These are phyloP conservation scores for Fusarium decemcellulare DNA, from an alignment of 2,329 filamentous ascomycete species.

Conservation along the genomic window DNA sequence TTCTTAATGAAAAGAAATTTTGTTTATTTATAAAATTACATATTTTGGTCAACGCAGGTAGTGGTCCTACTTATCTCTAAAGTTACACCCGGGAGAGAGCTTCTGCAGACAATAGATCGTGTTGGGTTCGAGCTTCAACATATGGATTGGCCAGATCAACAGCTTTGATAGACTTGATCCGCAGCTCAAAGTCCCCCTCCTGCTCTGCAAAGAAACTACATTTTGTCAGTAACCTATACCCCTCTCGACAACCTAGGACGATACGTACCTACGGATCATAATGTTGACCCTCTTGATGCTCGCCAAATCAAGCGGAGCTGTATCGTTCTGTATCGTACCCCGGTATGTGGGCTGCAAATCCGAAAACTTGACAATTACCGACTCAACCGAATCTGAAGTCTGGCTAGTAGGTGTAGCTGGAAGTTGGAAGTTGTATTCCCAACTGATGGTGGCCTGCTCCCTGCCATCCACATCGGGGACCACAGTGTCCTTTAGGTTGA, in stretches of 20 bases:
- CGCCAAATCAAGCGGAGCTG: constrained; percentile 1
- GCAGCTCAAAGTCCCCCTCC: constrained; percentile 4
- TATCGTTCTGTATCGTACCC: constrained; percentile 6
- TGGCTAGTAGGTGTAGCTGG: not conserved
- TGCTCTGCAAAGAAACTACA: constrained; percentile 11
- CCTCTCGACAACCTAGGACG: not conserved
- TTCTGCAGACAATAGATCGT: no score
- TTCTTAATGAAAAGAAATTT: no score
- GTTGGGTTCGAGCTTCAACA: no score
- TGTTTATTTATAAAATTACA: no score
- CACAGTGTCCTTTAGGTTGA: constrained; percentile 8
- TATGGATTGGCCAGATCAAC: not conserved
- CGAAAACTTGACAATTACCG: not conserved
- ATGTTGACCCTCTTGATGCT: constrained; percentile 5
- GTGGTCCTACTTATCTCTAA: no score
- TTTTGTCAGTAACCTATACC: not conserved
- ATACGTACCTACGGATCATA: constrained; percentile 12
- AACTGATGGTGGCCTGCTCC: constrained; percentile 9
- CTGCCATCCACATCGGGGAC: not conserved
- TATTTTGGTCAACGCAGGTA: no score
- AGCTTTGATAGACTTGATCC: constrained; percentile 9
- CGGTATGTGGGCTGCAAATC: constrained; percentile 1
- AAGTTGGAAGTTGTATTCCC: constrained; percentile 10
- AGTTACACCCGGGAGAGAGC: no score
- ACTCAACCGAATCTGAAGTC: not conserved